Evolutionary conservation across 768 basidiomycete genomes (phyloP), one percentile per base, ranked within the genome.

Genomic region (Naganishia antarctica): DNA sequence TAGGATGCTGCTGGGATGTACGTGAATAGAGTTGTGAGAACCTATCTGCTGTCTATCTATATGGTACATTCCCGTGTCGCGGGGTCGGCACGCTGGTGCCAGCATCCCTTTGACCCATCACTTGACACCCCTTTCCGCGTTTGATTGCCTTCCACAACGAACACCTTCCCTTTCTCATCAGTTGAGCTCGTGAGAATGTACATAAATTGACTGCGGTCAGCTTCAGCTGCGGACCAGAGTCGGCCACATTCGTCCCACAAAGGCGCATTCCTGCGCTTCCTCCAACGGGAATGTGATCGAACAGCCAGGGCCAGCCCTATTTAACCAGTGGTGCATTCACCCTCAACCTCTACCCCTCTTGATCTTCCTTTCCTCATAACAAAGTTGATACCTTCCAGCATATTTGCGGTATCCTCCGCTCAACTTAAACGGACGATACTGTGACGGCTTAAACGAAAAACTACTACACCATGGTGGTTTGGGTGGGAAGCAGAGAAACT

Each of bases 311-410:
- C 8, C 31, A 1, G 12, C 4, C 31, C 16, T 51, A 51, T 51
- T 31, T 32, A 51, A 34, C 6, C 31, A 34, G 2, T 31, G 2
- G 4, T 11, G 5, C 3, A 2, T 51, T 28, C 29, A 51, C 18
- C 47, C 31, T 6, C n/a, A 18, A n/a, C n/a, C n/a, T 37, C 34
- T 7, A 37, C 34, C 15, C 34, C 15, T 11, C 23, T 16, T 9
- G 15, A 23, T 26, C 34, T 25, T 16, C 53, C 32, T 21, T 57
- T 40, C 53, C 15, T 40, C 21, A 13, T 18, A 51, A 51, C 28
- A 51, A 51, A 57, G 53, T 57, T 57, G 53, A 57, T 57, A 57
- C 34, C 53, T 57, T 57, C 53, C 53, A 57, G 53, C 53, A 57
- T 53, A 57, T 57, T 57, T 57, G 53, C 53, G 53, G 53, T 57